Base-by-base conservation (phyloP, 1,139 yeast genomes). In the Geotrichum europaeum region DNA sequence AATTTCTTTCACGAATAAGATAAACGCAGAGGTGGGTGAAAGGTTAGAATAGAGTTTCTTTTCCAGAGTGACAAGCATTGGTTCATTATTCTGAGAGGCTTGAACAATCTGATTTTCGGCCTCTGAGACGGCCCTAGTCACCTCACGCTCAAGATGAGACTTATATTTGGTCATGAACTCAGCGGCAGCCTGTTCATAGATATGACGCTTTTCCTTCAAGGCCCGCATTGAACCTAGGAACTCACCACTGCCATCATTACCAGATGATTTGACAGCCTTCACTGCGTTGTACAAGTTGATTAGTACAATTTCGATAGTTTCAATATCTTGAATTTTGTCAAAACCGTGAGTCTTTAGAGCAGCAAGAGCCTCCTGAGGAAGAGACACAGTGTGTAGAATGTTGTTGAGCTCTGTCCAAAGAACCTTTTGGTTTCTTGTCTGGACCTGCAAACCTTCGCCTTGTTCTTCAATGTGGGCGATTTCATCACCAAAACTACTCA, bases 361-460 rank as follows among this genome's bases (percentile, higher is more conserved):
- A 9, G 74, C 72, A 62, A 89, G 75, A 45, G 86, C 85, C 0
- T 76, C 76, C 18, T 81, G 81, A 64, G 85, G 84, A 51, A 91
- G 78, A 60, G 86, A 82, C 7, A 89, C 88, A 28, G 90, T 87
- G 57, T 82, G 81, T 63, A 90, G 75, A 57, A 90, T 79, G n/a
- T 80, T 81, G 60, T 83, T 81, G 62, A 91, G 79, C 62, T 89
- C 94, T 58, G 81, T 82, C 79, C 85, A 86, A 51, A 92, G 77
- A 24, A 80, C 73, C 68, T 89, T 89, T 72, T 89, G 89, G 73
- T 92, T 92, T 49, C 89, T 85, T 4, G 94, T 84, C 67, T 86
- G 87, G 3, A 91, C 87, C 73, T 92, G 97, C 43, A 91, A 75
- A 57, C 97, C 97, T 67, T 86, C 84, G 1, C 91, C 85, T 69